Percentiles rank a stretch among this genome's conserved stretches.
Evolutionary conservation across 768 basidiomycete species (phyloP).

Genomic region (Termitomyces eurrhizus): DNA sequence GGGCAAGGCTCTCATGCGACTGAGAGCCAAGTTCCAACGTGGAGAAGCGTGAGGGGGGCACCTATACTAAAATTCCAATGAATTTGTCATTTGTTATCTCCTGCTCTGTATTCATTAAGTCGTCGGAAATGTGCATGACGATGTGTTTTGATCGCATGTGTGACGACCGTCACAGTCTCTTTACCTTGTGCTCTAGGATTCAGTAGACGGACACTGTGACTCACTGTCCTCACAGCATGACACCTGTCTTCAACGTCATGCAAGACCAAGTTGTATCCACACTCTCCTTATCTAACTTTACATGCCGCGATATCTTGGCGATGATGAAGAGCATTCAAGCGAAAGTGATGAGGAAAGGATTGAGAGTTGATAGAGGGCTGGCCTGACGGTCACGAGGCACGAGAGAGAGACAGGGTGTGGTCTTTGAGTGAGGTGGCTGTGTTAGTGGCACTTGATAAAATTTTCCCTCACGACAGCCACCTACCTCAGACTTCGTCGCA

Average conservation of each 20-base stretch:
- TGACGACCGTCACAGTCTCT: too few relatives aligned
- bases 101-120: too few relatives aligned
- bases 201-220: too few relatives aligned
- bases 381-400: too few relatives aligned
- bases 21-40: constrained; percentile 49
- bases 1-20: constrained; percentile 62
- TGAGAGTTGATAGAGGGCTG: constrained; percentile 11
- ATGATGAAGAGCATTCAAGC: constrained; percentile 10
- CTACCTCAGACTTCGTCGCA: too few relatives aligned
- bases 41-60: constrained; percentile 13
- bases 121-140: too few relatives aligned
- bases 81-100: not conserved
- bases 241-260: not conserved
- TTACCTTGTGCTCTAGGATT: too few relatives aligned
- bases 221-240: not conserved
- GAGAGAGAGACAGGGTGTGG: too few relatives aligned
- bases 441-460: too few relatives aligned
- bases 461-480: too few relatives aligned
- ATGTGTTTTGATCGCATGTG: not conserved
- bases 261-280: not conserved
- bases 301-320: constrained; percentile 5
- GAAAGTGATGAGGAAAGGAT: constrained; percentile 14
- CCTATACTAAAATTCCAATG: not conserved
- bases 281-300: not conserved
- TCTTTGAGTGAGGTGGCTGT: too few relatives aligned